phyloP scores from a whole-genome alignment of 2,329 filamentous ascomycete genomes.

The Ophiostoma montium region DNA sequence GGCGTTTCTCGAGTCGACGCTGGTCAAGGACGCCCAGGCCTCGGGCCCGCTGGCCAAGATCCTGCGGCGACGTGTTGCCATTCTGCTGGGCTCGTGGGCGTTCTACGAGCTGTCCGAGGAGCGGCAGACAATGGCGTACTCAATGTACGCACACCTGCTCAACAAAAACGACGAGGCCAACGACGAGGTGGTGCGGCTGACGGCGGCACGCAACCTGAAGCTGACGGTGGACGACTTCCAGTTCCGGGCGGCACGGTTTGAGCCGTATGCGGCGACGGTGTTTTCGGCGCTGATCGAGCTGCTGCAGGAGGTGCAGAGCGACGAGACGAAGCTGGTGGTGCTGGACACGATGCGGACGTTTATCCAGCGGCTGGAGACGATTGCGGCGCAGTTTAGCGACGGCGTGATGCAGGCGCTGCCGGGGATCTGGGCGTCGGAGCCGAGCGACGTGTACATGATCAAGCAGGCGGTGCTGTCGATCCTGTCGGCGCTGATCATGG shows the following conservation, averaged over 20 bases:
- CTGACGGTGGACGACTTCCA: constrained; percentile 72
- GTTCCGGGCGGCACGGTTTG: constrained; percentile 59
- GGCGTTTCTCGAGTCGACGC: constrained; percentile 55
- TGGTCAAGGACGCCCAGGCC: constrained; percentile 65
- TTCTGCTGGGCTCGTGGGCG: constrained; percentile 82
- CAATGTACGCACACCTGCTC: constrained; percentile 78
- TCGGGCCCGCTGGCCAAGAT: constrained; percentile 55
- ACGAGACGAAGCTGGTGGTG: constrained; percentile 82
- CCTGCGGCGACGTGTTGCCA: constrained; percentile 72
- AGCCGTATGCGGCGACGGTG: constrained; percentile 62
- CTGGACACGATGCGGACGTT: constrained; percentile 73
- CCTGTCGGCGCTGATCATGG: constrained; percentile 69
- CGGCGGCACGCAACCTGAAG: constrained; percentile 73
- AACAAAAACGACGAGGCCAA: constrained; percentile 64
- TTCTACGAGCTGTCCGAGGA: constrained; percentile 57
- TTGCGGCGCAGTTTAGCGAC: constrained; percentile 56
- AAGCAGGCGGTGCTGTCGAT: constrained; percentile 88
- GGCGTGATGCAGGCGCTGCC: constrained; percentile 71
- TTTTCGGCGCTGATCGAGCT: constrained; percentile 61
- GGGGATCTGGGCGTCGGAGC: constrained; percentile 69
- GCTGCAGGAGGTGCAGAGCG: constrained; percentile 64
- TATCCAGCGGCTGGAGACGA: constrained; percentile 66
- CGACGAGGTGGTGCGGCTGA: constrained; percentile 83
- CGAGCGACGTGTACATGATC: constrained; percentile 70
- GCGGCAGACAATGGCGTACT: constrained; percentile 63